Conservation (phyloP, 106 monocot genomes). For the Platanthera guangdongensis region DNA sequence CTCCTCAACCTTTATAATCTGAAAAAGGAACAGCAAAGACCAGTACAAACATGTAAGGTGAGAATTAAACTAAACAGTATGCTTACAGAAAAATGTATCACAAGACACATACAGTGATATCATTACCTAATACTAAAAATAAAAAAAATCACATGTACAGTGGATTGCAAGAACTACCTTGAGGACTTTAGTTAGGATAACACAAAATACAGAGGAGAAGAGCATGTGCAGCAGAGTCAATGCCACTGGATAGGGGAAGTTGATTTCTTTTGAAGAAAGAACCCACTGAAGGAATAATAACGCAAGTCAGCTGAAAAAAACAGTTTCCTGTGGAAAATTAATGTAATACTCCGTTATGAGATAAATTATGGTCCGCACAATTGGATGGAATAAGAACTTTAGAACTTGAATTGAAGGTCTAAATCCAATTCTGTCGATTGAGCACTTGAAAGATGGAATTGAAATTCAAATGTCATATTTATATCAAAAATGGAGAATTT, state of each 20-base stretch:
- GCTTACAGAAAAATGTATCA: not conserved
- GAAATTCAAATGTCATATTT: no score
- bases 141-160: constrained; percentile 3
- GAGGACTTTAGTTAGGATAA: constrained; percentile 61
- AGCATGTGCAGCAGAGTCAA: constrained; percentile 89
- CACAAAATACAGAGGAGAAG: constrained; percentile 87
- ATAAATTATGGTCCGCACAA: not conserved
- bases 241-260: constrained; percentile 93
- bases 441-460: no score
- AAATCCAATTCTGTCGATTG: no score
- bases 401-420: no score
- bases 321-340: not conserved
- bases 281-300: constrained; percentile 69
- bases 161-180: constrained; percentile 45
- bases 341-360: not conserved
- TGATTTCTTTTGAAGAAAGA: constrained; percentile 84
- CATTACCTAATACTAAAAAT: not conserved
- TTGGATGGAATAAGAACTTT: no score
- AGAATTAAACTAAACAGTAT: not conserved
- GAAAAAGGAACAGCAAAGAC: constrained; percentile 8
- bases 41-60: not conserved
- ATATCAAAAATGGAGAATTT: no score
- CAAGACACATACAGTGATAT: not conserved
- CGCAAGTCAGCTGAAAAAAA: constrained; percentile 7
- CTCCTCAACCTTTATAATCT: constrained; percentile 85